Evolutionary conservation across 2,329 filamentous ascomycete species (phyloP).

Genomic region (Ascochyta clinopodiicola): DNA sequence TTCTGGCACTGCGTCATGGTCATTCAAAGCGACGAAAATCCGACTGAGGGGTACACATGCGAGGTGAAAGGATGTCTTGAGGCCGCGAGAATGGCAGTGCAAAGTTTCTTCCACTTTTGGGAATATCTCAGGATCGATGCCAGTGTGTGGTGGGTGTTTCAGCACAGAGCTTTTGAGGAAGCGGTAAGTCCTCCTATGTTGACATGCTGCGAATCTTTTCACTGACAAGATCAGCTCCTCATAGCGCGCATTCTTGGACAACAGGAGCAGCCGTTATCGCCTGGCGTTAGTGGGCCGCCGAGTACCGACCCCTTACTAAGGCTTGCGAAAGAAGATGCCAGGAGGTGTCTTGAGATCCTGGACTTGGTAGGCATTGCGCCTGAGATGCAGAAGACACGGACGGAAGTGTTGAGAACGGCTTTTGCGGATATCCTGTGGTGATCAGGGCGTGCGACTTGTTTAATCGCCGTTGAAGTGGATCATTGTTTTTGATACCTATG

Average conservation of each 20-base stretch:
- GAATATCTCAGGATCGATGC: conserved; percentile 73
- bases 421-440: conserved; percentile 51
- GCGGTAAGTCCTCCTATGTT: conserved; percentile 62
- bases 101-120: conserved; percentile 76
- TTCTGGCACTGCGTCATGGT: conserved; percentile 85
- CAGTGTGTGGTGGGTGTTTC: conserved; percentile 84
- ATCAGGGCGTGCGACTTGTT: background rate
- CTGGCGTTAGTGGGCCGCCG: conserved; percentile 33
- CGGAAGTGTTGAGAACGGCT: conserved; percentile 54
- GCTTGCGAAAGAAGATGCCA: conserved; percentile 53
- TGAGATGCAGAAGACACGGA: conserved; percentile 58
- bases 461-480: no score
- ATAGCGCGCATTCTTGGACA: conserved; percentile 49
- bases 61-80: conserved; percentile 75
- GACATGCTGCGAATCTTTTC: background rate
- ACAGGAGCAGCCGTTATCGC: conserved; percentile 43
- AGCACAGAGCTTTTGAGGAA: conserved; percentile 80
- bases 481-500: background rate
- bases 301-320: conserved; percentile 43
- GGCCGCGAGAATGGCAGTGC: conserved; percentile 76
- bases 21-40: conserved; percentile 73
- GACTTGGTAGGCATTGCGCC: conserved; percentile 53
- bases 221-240: conserved; percentile 38
- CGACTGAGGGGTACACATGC: conserved; percentile 56
- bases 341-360: conserved; percentile 54